Evolutionary conservation across 441 rosid genomes (phyloP).

Genomic region (Euphorbia celastroides): DNA sequence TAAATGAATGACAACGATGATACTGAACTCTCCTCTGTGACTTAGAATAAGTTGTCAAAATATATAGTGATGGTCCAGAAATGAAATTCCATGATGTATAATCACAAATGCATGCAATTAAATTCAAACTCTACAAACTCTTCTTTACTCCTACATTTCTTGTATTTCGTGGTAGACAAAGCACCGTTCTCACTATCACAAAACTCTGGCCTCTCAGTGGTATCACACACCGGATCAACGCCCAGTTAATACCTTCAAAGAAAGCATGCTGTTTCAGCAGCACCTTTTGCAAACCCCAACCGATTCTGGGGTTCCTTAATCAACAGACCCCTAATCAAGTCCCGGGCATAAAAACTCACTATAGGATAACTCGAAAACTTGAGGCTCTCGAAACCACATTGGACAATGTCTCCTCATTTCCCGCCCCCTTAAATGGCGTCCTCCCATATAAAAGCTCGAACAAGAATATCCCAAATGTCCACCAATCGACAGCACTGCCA

Average conservation of each 20-base stretch:
- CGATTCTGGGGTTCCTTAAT: conserved; percentile 57
- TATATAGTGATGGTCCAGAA: no score
- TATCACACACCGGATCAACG: conserved; percentile 51
- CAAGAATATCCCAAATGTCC: conserved; percentile 68
- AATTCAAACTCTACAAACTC: conserved; percentile 44
- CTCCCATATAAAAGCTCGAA: conserved; percentile 62
- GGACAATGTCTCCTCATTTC: conserved; percentile 54
- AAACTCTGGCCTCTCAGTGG: conserved; percentile 52
- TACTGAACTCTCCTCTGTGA: no score
- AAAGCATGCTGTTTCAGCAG: conserved; percentile 67
- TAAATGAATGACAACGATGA: no score
- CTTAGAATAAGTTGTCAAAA: no score
- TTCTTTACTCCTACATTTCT: conserved; percentile 26
- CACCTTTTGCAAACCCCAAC: conserved; percentile 58
- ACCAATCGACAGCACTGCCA: conserved; percentile 78
- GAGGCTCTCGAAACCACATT: conserved; percentile 55
- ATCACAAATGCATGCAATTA: no score
- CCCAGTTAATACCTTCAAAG: conserved; percentile 74
- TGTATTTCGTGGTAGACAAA: conserved; percentile 18
- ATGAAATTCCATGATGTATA: no score
- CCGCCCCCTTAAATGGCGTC: conserved; percentile 66
- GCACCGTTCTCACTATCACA: conserved; percentile 20
- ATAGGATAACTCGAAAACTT: conserved; percentile 49
- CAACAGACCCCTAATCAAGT: conserved; percentile 54
- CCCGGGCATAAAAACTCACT: conserved; percentile 56